Evolutionary conservation across 2,329 filamentous ascomycete species (phyloP).

Genomic region (Neofusicoccum kwambonambiense): DNA sequence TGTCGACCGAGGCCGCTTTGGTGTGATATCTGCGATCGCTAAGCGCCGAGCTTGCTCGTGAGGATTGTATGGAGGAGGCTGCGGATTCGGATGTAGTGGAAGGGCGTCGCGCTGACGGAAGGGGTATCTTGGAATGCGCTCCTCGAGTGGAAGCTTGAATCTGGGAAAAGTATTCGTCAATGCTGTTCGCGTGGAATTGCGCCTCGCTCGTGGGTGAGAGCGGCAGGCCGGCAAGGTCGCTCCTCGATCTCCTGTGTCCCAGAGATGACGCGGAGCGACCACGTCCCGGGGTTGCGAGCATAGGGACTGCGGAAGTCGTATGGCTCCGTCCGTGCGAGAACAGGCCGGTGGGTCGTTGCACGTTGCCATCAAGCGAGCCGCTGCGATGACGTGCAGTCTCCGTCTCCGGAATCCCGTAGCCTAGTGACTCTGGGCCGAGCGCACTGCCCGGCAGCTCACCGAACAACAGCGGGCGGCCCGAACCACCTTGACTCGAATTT

Average conservation of each 20-base stretch:
- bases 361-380: conserved; percentile 13
- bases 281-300: background rate
- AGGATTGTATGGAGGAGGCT: conserved; percentile 34
- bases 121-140: conserved; percentile 14
- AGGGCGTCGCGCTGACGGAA: conserved; percentile 23
- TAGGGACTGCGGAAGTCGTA: conserved; percentile 5
- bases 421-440: background rate
- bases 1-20: conserved; percentile 28
- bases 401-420: conserved; percentile 9
- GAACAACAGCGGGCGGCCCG: conserved; percentile 15
- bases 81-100: conserved; percentile 36
- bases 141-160: conserved; percentile 11
- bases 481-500: conserved; percentile 6
- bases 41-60: conserved; percentile 27
- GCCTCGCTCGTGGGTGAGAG: conserved; percentile 9
- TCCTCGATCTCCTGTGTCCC: conserved; percentile 17
- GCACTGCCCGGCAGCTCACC: conserved; percentile 11
- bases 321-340: conserved; percentile 15
- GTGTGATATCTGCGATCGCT: conserved; percentile 23
- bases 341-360: conserved; percentile 13
- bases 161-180: conserved; percentile 18
- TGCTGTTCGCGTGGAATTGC: conserved; percentile 10
- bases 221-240: conserved; percentile 12
- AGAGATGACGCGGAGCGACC: conserved; percentile 10
- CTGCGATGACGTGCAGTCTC: conserved; percentile 12